phyloP scores from a whole-genome alignment of 2,329 filamentous ascomycete species.

The Dactylonectria macrodidyma region DNA sequence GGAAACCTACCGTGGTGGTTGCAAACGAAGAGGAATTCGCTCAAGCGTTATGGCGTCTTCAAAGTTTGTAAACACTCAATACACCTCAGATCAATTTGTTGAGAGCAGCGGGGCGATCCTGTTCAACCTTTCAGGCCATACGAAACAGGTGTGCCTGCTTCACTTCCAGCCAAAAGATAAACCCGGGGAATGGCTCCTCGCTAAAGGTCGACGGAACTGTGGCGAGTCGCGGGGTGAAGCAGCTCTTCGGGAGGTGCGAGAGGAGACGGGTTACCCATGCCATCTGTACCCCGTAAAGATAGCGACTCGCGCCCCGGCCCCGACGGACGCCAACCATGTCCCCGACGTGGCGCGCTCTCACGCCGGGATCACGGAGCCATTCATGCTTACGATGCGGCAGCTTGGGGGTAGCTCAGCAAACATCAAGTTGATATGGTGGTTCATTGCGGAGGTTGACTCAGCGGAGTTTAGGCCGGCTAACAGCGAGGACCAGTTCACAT shows the following conservation, averaged over 20 bases:
- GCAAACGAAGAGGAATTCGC: background rate
- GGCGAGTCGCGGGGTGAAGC: slow-evolving; percentile 28
- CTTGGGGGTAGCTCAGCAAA: background rate
- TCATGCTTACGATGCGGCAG: slow-evolving; percentile 27
- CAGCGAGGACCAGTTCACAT: slow-evolving; percentile 17
- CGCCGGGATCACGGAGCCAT: slow-evolving; percentile 30
- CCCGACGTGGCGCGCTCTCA: slow-evolving; percentile 39
- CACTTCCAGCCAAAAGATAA: slow-evolving; percentile 2
- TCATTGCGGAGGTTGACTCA: slow-evolving; percentile 15
- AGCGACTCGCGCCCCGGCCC: slow-evolving; percentile 27
- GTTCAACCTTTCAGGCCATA: slow-evolving; percentile 29
- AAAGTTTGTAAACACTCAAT: slow-evolving; percentile 4
- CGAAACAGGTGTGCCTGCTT: slow-evolving; percentile 32
- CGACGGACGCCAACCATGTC: slow-evolving; percentile 18
- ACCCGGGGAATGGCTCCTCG: slow-evolving; percentile 31
- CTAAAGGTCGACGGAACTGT: slow-evolving; percentile 38
- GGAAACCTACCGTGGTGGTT: background rate
- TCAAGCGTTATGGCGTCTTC: slow-evolving; percentile 7
- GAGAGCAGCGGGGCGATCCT: slow-evolving; percentile 36
- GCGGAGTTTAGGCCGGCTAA: too few species aligned
- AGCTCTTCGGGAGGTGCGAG: slow-evolving; percentile 30
- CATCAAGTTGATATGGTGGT: slow-evolving; percentile 34
- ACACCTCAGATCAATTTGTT: slow-evolving; percentile 30
- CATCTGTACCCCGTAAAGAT: slow-evolving; percentile 25
- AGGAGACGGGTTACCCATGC: slow-evolving; percentile 35